A percentile compares a stretch with the other conserved stretches of the same genome.
These are phyloP conservation scores for Alternaria incomplexa DNA, from an alignment of 2,329 filamentous ascomycete genomes.

Conservation along the genomic window DNA sequence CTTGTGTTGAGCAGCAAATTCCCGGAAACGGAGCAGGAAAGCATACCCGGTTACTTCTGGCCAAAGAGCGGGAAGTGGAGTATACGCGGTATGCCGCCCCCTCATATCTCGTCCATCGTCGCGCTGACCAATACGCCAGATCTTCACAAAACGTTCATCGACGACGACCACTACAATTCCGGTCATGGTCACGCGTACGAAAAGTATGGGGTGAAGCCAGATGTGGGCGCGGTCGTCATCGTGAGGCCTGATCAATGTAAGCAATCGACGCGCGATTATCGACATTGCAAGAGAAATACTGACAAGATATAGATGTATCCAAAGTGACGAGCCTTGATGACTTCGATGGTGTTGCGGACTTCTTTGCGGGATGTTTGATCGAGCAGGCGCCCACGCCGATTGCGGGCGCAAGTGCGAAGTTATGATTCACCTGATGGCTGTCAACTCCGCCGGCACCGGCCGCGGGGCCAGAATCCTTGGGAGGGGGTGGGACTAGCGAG, in stretches of 20 bases:
- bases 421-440: background rate
- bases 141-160: constrained; percentile 66
- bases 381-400: background rate
- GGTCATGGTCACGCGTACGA: constrained; percentile 65
- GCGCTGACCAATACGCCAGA: constrained; percentile 46
- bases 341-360: constrained; percentile 21
- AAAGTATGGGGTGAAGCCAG: constrained; percentile 58
- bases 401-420: background rate
- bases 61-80: constrained; percentile 62
- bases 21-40: constrained; percentile 55
- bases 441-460: background rate
- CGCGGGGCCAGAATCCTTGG: background rate
- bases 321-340: constrained; percentile 34
- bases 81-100: constrained; percentile 55
- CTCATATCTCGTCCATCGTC: background rate
- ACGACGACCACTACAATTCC: constrained; percentile 62
- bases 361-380: constrained; percentile 31
- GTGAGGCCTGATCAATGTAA: constrained; percentile 64
- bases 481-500: background rate
- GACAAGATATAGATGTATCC: constrained; percentile 31
- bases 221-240: constrained; percentile 53
- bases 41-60: constrained; percentile 63
- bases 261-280: background rate
- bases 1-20: constrained; percentile 61
- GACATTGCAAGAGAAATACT: background rate